Conservation (phyloP, 2,329 filamentous ascomycete species). For the Hymenoscyphus fructigenus region DNA sequence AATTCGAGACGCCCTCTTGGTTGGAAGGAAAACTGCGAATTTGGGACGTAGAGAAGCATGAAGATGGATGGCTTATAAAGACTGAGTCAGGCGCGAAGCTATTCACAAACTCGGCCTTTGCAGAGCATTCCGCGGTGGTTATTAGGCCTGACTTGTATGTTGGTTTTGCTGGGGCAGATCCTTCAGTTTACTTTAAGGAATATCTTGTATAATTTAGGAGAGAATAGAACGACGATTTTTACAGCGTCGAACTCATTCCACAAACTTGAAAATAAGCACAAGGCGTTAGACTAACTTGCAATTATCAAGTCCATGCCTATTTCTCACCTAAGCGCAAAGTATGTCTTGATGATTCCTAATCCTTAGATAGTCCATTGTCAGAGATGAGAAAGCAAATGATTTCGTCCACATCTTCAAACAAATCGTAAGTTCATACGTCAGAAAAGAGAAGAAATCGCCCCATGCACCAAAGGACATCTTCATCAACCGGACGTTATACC, state of each 20-base stretch:
- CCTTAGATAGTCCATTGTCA: no score
- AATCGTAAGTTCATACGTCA: no score
- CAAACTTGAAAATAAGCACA: neutral
- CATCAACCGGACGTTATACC: no score
- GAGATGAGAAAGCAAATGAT: no score
- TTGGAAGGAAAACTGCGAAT: neutral
- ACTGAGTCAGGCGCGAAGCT: neutral
- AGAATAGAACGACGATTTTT: neutral
- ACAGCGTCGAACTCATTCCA: neutral
- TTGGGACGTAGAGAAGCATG: constrained; percentile 8
- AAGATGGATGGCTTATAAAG: constrained; percentile 1
- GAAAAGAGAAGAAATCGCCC: no score
- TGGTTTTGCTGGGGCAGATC: constrained; percentile 14
- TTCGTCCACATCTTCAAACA: no score
- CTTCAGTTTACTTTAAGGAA: neutral
- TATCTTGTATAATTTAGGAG: constrained; percentile 6
- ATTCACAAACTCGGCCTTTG: neutral
- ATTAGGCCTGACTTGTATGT: constrained; percentile 17
- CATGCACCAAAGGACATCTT: no score
- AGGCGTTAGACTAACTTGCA: no score
- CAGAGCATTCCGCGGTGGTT: constrained; percentile 3
- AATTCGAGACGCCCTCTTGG: constrained; percentile 2
- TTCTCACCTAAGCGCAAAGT: no score
- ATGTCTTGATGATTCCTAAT: no score
- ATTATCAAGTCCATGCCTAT: no score